phyloP scores from a whole-genome alignment of 148 eudicot genomes.

The Limonium bicolor region DNA sequence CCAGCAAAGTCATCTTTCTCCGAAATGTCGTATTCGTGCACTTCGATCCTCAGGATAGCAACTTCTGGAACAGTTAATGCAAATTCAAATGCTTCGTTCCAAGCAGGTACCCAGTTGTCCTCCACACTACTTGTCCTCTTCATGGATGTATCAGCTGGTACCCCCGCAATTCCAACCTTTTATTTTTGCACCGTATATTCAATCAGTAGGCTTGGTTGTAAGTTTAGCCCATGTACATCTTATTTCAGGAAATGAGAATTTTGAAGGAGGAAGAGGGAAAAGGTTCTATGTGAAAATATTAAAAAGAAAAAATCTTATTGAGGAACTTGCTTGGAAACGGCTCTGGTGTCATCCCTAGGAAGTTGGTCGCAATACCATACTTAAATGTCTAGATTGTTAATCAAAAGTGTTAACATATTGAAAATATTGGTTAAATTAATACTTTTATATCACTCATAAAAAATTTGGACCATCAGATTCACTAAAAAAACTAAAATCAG shows the following conservation, averaged over 20 bases:
- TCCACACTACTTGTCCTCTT: conserved; percentile 36
- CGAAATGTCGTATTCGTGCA: conserved; percentile 45
- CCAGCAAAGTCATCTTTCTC: conserved; percentile 58
- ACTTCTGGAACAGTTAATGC: conserved; percentile 44
- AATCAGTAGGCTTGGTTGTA: background rate
- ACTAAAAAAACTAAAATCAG: too few relatives aligned
- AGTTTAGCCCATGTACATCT: background rate
- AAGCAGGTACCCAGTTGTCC: conserved; percentile 42
- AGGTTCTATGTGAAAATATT: too few relatives aligned
- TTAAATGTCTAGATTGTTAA: too few relatives aligned
- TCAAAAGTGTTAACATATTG: too few relatives aligned
- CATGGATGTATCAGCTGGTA: conserved; percentile 29
- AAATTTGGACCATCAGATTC: too few relatives aligned
- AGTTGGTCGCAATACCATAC: too few relatives aligned
- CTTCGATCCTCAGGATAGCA: conserved; percentile 44
- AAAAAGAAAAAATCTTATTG: too few relatives aligned
- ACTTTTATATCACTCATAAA: too few relatives aligned
- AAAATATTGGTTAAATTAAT: too few relatives aligned
- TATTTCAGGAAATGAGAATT: background rate
- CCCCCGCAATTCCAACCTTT: conserved; percentile 55
- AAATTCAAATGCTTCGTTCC: conserved; percentile 46
- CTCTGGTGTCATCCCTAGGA: too few relatives aligned
- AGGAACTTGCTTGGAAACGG: too few relatives aligned
- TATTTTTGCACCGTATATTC: background rate
- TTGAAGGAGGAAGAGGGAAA: too few relatives aligned